These are phyloP conservation scores for Pseudonitzschia delicatissima DNA, from an alignment of 108 stramenopile genomes.

Conservation along the genomic window DNA sequence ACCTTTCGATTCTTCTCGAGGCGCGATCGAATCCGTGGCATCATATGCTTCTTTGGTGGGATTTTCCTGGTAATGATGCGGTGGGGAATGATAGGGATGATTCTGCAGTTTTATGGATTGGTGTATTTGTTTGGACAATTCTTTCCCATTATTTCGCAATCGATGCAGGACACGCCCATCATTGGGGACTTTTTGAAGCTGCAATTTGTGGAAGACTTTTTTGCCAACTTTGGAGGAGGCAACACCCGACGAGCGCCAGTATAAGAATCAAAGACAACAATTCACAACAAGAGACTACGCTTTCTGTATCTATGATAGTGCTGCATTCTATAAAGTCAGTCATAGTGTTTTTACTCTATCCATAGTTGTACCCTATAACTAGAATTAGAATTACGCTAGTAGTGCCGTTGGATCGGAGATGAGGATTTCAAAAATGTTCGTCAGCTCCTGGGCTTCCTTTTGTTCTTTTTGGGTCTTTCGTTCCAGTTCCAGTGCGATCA, in stretches of 20 bases:
- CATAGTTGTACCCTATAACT: background rate
- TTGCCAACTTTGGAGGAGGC: slow-evolving; percentile 66
- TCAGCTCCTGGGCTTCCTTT: slow-evolving; percentile 13
- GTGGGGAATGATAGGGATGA: slow-evolving; percentile 87
- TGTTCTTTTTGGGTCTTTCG: slow-evolving; percentile 11
- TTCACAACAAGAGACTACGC: background rate
- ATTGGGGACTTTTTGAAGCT: slow-evolving; percentile 67
- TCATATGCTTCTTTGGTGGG: slow-evolving; percentile 87
- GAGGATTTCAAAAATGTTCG: slow-evolving; percentile 26
- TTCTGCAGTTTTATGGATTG: slow-evolving; percentile 78
- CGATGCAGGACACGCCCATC: slow-evolving; percentile 79
- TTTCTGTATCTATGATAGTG: background rate
- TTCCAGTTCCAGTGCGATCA: slow-evolving; percentile 3
- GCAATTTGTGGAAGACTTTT: slow-evolving; percentile 74
- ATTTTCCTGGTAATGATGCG: slow-evolving; percentile 75
- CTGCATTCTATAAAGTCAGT: background rate
- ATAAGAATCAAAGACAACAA: background rate
- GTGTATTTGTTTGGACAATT: slow-evolving; percentile 91
- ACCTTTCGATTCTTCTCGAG: slow-evolving; percentile 86
- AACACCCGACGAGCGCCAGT: slow-evolving; percentile 48
- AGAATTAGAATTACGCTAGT: background rate
- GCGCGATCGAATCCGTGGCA: slow-evolving; percentile 77
- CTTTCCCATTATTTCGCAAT: slow-evolving; percentile 86
- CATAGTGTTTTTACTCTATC: background rate
- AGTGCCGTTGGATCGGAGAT: slow-evolving; percentile 30